phyloP scores from a whole-genome alignment of 2,329 filamentous ascomycete genomes.

The Paracorniculantispora psalliotae region DNA sequence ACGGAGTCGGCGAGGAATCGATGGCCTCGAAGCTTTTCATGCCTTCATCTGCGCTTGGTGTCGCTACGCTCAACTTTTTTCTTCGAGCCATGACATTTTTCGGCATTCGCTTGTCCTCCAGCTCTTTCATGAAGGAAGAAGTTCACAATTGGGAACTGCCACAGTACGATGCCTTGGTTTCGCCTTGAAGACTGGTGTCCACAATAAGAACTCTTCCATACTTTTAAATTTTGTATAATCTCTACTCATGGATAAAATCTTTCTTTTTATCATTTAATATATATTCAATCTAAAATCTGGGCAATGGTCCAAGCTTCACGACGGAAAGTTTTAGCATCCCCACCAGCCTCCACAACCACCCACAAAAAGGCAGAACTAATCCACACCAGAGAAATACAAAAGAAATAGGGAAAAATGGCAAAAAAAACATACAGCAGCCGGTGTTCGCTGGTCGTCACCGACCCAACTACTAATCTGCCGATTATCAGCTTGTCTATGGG shows the following conservation, averaged over 20 bases:
- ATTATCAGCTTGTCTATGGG: background rate
- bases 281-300: too few relatives aligned
- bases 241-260: too few relatives aligned
- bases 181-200: background rate
- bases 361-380: too few relatives aligned
- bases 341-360: too few relatives aligned
- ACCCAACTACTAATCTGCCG: background rate
- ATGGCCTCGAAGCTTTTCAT: background rate
- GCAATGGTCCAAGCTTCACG: too few relatives aligned
- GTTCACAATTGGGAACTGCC: slow-evolving; percentile 13
- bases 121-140: slow-evolving; percentile 11
- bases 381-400: background rate
- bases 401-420: background rate
- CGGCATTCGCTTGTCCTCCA: slow-evolving; percentile 5
- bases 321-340: background rate
- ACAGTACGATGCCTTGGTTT: slow-evolving; percentile 1
- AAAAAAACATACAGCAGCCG: background rate
- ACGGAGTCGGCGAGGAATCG: slow-evolving; percentile 12
- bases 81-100: slow-evolving; percentile 8
- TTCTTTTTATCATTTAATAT: too few relatives aligned
- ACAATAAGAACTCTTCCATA: too few relatives aligned
- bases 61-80: background rate
- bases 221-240: too few relatives aligned
- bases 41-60: slow-evolving; percentile 8
- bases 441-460: background rate